phyloP scores from a whole-genome alignment of 2,329 filamentous ascomycete genomes.

The Trichoderma sp. region DNA sequence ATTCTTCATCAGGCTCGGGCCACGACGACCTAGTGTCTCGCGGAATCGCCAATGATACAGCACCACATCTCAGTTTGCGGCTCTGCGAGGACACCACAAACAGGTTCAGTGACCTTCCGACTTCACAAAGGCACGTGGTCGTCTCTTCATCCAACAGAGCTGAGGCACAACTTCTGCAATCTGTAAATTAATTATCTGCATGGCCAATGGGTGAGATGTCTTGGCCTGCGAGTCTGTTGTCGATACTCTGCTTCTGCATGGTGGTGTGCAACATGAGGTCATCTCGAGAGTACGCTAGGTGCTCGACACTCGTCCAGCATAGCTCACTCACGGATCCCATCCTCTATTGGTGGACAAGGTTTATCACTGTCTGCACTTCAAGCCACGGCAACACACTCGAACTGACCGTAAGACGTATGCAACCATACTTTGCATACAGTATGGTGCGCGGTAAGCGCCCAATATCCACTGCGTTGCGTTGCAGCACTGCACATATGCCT shows the following conservation, averaged over 20 bases:
- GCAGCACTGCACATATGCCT: not conserved
- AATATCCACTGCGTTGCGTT: not conserved
- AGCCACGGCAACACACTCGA: not conserved
- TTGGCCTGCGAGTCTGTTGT: not conserved
- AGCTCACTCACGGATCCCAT: not conserved
- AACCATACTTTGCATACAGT: not conserved
- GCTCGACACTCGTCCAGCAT: not conserved
- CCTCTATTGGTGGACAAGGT: not conserved
- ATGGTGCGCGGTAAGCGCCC: slow-evolving; percentile 10
- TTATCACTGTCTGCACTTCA: not conserved
- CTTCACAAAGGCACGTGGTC: slow-evolving; percentile 4
- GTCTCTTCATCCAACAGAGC: not conserved
- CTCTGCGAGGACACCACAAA: slow-evolving; percentile 23
- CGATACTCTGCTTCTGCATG: slow-evolving; percentile 5
- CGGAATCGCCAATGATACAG: slow-evolving; percentile 28
- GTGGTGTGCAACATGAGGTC: slow-evolving; percentile 10
- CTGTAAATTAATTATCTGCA: not conserved
- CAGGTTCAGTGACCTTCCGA: slow-evolving; percentile 8
- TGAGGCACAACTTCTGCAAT: not conserved
- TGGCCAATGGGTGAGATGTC: not conserved
- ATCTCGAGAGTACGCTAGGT: not conserved
- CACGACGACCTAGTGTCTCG: not conserved
- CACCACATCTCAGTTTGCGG: slow-evolving; percentile 29
- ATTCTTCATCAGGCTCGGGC: not conserved
- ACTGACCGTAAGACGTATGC: slow-evolving; percentile 6